Percentiles rank a stretch among this genome's conserved stretches.
Evolutionary conservation across 345 rosid species (phyloP).

Genomic region (Ceriops zippeliana): DNA sequence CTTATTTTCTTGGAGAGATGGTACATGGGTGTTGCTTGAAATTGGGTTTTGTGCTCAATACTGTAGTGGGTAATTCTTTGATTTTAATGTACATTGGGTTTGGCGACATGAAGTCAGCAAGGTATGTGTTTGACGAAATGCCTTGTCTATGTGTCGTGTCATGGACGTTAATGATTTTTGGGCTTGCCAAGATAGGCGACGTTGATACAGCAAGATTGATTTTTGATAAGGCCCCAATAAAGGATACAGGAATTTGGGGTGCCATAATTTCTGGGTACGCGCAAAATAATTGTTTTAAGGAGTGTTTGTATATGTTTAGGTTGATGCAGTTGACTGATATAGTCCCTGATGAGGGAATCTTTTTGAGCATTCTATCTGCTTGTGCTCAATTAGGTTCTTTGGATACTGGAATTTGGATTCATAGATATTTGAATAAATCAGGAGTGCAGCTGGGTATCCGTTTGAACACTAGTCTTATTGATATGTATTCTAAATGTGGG

Average conservation of each 20-base stretch:
- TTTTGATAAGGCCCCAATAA: slow-evolving; percentile 16
- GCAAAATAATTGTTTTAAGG: slow-evolving; percentile 42
- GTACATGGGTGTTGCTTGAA: slow-evolving; percentile 40
- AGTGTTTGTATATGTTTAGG: slow-evolving; percentile 41
- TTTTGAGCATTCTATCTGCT: slow-evolving; percentile 28
- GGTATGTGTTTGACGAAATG: slow-evolving; percentile 38
- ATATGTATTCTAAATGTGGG: slow-evolving; percentile 43
- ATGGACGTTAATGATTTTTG: slow-evolving; percentile 49
- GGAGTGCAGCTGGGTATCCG: slow-evolving; percentile 14
- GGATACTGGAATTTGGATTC: slow-evolving; percentile 42
- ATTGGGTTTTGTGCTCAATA: slow-evolving; percentile 28
- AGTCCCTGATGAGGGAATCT: slow-evolving; percentile 36
- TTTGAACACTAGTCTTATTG: slow-evolving; percentile 30
- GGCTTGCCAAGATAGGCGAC: slow-evolving; percentile 43
- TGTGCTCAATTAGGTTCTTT: slow-evolving; percentile 38
- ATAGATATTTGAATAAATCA: slow-evolving; percentile 20
- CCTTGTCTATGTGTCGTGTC: slow-evolving; percentile 32
- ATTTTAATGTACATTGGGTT: slow-evolving; percentile 34
- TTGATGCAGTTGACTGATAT: slow-evolving; percentile 26
- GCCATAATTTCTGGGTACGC: slow-evolving; percentile 31
- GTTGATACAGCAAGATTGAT: slow-evolving; percentile 32
- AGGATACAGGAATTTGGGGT: slow-evolving; percentile 28
- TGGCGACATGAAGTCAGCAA: slow-evolving; percentile 27
- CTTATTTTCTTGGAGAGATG: slow-evolving; percentile 27
- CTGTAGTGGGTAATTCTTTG: slow-evolving; percentile 48